Evolutionary conservation across 2,329 filamentous ascomycete species (phyloP), one percentile per base, ranked within the genome.

Genomic region (Sphaerulina musiva): DNA sequence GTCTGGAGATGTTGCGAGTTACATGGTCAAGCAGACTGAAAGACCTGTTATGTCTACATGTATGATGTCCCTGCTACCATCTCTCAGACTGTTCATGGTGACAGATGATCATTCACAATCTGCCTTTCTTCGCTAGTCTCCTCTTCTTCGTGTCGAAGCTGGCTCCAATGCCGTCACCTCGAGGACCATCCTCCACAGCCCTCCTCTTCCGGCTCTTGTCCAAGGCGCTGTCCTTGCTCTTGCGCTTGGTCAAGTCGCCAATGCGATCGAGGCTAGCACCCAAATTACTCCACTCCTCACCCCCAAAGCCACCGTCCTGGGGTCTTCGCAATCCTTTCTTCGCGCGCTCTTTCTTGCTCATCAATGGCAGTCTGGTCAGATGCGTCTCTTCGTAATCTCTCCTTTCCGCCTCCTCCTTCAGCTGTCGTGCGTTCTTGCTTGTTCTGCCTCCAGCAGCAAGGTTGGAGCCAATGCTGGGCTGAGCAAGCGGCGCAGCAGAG

Each of bases 401-500:
- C 52, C 87, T 79, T 73, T 95, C 91, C 1, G 80, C 80, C 70
- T 97, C 91, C 40, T 83, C 82, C 59, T 83, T 83, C 53, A 87
- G 81, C 68, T 96, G 86, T 34, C 82, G 78, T 11, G 84, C 81
- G 4, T 87, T 88, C 77, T 91, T 93, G 66, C 83, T 82, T 69
- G 83, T 83, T 59, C 92, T 82, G 34, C 93, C 93, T 47, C 87
- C 85, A 46, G 83, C 78, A 6, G 63, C 61, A 63, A 96, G 95
- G 14, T 88, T 95, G 53, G 87, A 93, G 56, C 93, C 95, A 64
- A 98, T 95, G 62, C 87, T 95, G 51, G 92, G 90, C 69, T 95
- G 82, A 1, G 90, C 88, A 54, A 89, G 73, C 1, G 93, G 93
- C 2, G 89, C 89, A 5, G 80, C 73, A 0, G 89, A 91, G 55